Evolutionary conservation across 2,329 filamentous ascomycete species (phyloP).

Genomic region (Catunica adiposa): DNA sequence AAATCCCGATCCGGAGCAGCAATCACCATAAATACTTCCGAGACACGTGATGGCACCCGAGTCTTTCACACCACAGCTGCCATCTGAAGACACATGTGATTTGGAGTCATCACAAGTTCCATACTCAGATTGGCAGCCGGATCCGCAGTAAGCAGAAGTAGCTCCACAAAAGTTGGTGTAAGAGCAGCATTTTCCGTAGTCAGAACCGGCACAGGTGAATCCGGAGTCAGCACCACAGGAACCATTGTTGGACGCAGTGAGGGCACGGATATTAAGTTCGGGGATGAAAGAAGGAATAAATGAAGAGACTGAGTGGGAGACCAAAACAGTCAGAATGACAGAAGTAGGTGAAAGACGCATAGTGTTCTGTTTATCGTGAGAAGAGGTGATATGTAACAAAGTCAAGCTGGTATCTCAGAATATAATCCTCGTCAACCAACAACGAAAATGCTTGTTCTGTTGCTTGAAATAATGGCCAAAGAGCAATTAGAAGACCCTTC

Average conservation of each 20-base stretch:
- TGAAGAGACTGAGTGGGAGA: not conserved
- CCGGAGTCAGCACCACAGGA: constrained; percentile 4
- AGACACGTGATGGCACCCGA: constrained; percentile 20
- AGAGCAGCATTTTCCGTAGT: constrained; percentile 19
- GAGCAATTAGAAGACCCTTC: no score
- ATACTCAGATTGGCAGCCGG: constrained; percentile 15
- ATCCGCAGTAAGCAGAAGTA: constrained; percentile 15
- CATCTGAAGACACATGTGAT: constrained; percentile 20
- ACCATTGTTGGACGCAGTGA: constrained; percentile 1
- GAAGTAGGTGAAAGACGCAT: no score
- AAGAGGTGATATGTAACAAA: no score
- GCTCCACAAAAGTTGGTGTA: constrained; percentile 16
- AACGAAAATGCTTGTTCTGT: no score
- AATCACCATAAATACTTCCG: constrained; percentile 21
- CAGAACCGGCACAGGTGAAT: constrained; percentile 4
- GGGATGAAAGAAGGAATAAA: no score
- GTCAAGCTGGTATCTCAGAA: no score
- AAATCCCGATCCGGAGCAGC: constrained; percentile 17
- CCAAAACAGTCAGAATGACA: not conserved
- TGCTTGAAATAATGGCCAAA: no score
- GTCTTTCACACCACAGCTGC: constrained; percentile 19
- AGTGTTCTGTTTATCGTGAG: no score
- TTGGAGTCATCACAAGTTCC: constrained; percentile 15
- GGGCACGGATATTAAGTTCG: not conserved
- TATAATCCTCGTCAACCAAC: no score